Base-by-base conservation (phyloP, 371 early-diverging fungal genomes). In the Mucor sp. region DNA sequence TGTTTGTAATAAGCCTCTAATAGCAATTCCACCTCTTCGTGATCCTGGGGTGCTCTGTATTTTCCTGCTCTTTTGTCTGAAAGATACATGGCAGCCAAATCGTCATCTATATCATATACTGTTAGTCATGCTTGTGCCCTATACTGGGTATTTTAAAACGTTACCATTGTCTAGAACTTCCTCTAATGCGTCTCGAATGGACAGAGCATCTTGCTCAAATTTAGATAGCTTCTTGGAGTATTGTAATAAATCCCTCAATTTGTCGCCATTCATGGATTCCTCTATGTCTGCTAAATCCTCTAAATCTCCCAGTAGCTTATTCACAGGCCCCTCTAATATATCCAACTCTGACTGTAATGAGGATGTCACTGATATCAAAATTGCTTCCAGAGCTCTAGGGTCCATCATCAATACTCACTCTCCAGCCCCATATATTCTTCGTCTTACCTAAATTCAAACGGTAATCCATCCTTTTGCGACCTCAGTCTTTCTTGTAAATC, bases 1-100 rank as follows among this genome's bases (percentile, higher is more conserved):
- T 93, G 88, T 69, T 92, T 94, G 60, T 92, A 75, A 68, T 96
- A 96, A 15, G 95, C 88, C 70, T 96, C 97, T 63, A 96, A 74
- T 68, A 96, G 77, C 21, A 95, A 78, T 76, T 96, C 97, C 25
- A 90, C 89, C 65, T 96, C 97, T 60, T 93, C 92, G 65, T 95
- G 95, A 57, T 91, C 89, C 17, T 87, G 76, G 15, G 78, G 68
- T 17, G 74, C 77, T 37, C 91, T 83, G 3, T 85, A 80, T 6
- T 66, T 63, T 9, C 90, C 91, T 8, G 72, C 64, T 50, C 86
- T 86, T 77, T 94, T 95, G 33, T 87, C 91, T 7, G 94, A 90
- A 65, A 96, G 74, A 72, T 93, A 96, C 94, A 96, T 91, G 48
- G 83, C 92, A 0, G 94, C 94, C 67, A 96, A 73, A 70, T 96